Evolutionary conservation across 352 stramenopile genomes (phyloP), one percentile per base, ranked within the genome.

Genomic region (Plasmopara halstedii): DNA sequence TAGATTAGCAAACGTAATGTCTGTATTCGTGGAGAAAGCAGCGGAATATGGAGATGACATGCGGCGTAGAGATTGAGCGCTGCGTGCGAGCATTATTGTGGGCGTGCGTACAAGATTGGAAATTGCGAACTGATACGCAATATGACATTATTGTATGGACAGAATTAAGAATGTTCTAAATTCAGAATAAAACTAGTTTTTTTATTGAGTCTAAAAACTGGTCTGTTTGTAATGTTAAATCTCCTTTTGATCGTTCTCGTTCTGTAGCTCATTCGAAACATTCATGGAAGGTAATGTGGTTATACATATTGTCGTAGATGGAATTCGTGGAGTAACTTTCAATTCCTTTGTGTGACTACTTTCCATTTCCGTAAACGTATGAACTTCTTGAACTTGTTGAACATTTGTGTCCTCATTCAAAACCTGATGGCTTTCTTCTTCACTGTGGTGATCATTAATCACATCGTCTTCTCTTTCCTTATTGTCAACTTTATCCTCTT

Each of bases 1-100:
- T 20, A 83, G 57, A 23, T 79, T 70, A 20, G 65, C 29, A 17
- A 48, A 42, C 26, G 60, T 39, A 38, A 69, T 69, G 25, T 69
- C 51, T 4, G 51, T 4, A 9, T 46, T 46, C 7, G 55, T 58
- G n/a, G 59, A 64, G 42, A 62, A 64, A 14, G 50, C 44, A 35
- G 50, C 56, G 1, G 42, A n/a, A 14, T 25, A 55, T 8, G 50
- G 29, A 37, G 59, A 58, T 19, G 44, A 38, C 42, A 58, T 33
- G 29, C 58, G 53, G 19, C 53, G 17, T 5, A 58, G 23, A 34
- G 42, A 35, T 42, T 61, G 58, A 36, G 33, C 29, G 19, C 41
- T 33, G 22, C 46, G 57, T 21, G 46, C 19, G 17, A 62, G 22
- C 57, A 65, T 57, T 9, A 25, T 23, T 18, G 14, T 7, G 7